Evolutionary conservation across 2,329 filamentous ascomycete genomes (phyloP), one percentile per base, ranked within the genome.

Genomic region (Orbilia oligospora): DNA sequence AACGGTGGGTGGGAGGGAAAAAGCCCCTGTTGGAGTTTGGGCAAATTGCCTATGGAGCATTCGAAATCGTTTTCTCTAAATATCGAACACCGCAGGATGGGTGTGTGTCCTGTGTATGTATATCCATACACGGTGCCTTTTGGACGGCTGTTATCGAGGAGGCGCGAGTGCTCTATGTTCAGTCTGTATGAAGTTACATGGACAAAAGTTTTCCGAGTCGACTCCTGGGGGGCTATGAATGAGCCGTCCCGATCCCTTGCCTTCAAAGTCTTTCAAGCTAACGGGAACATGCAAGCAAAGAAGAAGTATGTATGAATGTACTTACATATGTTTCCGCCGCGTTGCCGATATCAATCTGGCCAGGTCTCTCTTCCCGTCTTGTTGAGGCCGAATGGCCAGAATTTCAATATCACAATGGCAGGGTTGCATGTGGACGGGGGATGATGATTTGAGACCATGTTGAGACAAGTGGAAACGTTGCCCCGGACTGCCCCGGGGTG

Each of bases 1-100:
- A 71, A 61, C 61, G 67, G 66, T 77, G 73, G 30, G 64, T 67
- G 72, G 65, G 48, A 20, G 20, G 44, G n/a, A 46, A 46, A 64
- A 14, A 46, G 61, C 73, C 73, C 73, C 73, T 77, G 73, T 56
- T 55, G 10, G 66, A 76, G 67, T 64, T 77, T 71, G 67, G 73
- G 73, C 67, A 71, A 77, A 71, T 71, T 76, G 51, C 44, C 49
- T 51, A 71, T 71, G 67, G 72, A 49, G 66, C 72, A 77, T 67
- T 77, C 44, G 44, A 46, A 46, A 20, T 20, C 44, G 38, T 16
- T 44, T 44, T 30, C 27, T 71, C 30, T 55, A 20, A 49, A 30
- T 55, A 27, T 49, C 33, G 66, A 22, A 48, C 55, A 56, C 64
- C 16, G 56, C 48, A 24, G 18, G 48, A 51, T 14, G 27, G 6